These are phyloP conservation scores for Phytopythium cucurbitacearum DNA, from an alignment of 352 stramenopile species.

Conservation along the genomic window DNA sequence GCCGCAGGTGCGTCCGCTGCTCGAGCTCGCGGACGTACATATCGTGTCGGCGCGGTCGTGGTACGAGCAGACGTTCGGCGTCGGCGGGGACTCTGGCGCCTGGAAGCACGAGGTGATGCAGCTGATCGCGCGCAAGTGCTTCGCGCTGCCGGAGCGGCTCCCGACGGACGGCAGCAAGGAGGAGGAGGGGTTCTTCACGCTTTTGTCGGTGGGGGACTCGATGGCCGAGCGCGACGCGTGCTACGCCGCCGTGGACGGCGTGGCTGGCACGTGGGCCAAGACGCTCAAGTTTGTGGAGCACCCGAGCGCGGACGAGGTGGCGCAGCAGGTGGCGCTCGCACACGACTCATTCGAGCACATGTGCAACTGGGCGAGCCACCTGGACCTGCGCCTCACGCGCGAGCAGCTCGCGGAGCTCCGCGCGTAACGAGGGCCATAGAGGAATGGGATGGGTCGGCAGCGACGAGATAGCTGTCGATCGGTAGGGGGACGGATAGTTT, in stretches of 20 bases:
- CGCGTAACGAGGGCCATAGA: too few species aligned
- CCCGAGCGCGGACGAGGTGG: constrained; percentile 70
- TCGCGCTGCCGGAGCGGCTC: constrained; percentile 12
- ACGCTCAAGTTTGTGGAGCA: constrained; percentile 87
- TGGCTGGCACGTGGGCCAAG: constrained; percentile 75
- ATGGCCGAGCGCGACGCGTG: constrained; percentile 86
- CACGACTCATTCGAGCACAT: constrained; percentile 86
- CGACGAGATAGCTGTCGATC: too few species aligned
- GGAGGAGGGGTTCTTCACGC: constrained; percentile 63
- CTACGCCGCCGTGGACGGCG: constrained; percentile 57
- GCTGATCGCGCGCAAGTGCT: constrained; percentile 84
- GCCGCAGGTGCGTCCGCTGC: constrained; percentile 51
- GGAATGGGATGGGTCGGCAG: too few species aligned
- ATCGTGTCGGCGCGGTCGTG: constrained; percentile 82
- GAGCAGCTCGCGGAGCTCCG: constrained; percentile 73
- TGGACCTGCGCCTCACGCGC: constrained; percentile 74
- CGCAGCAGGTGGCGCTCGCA: constrained; percentile 81
- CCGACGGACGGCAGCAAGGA: constrained; percentile 3
- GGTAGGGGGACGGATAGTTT: too few species aligned
- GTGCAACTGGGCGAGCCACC: constrained; percentile 66
- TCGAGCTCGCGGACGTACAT: constrained; percentile 76
- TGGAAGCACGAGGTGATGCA: constrained; percentile 89
- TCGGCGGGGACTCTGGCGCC: constrained; percentile 64
- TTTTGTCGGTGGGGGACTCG: constrained; percentile 81
- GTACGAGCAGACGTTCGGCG: constrained; percentile 83